These are phyloP conservation scores for Odontarrhena argentea DNA, from an alignment of 345 rosid genomes.

Conservation along the genomic window DNA sequence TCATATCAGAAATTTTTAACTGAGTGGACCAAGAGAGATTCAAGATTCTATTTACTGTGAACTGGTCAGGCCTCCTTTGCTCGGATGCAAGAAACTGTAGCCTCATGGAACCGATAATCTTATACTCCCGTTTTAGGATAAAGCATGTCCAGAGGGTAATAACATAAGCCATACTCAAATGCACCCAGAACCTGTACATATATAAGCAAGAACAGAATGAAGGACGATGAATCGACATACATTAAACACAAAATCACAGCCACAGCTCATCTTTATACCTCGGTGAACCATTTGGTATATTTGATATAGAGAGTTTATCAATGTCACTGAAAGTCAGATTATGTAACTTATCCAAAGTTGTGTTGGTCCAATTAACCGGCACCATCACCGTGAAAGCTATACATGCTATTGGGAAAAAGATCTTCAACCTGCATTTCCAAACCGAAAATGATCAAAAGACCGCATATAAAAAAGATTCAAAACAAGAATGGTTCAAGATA, in stretches of 20 bases:
- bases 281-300: conserved; percentile 69
- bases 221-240: not conserved
- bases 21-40: conserved; percentile 11
- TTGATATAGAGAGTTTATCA: conserved; percentile 90
- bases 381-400: conserved; percentile 72
- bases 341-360: conserved; percentile 52
- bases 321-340: conserved; percentile 63
- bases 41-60: conserved; percentile 52
- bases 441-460: not conserved
- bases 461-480: not conserved
- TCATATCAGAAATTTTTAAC: not conserved
- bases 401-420: conserved; percentile 74
- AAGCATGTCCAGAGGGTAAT: conserved; percentile 95
- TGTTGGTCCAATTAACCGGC: conserved; percentile 88
- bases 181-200: conserved; percentile 81
- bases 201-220: not conserved
- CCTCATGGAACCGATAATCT: conserved; percentile 72
- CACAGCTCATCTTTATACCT: conserved; percentile 48
- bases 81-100: conserved; percentile 90
- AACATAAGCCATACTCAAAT: conserved; percentile 82
- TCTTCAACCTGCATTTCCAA: conserved; percentile 67
- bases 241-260: conserved; percentile 17
- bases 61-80: conserved; percentile 75
- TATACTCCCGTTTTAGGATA: conserved; percentile 72
- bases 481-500: not conserved